These are phyloP conservation scores for Apodospora peruviana DNA, from an alignment of 495 filamentous ascomycete species.

Conservation along the genomic window DNA sequence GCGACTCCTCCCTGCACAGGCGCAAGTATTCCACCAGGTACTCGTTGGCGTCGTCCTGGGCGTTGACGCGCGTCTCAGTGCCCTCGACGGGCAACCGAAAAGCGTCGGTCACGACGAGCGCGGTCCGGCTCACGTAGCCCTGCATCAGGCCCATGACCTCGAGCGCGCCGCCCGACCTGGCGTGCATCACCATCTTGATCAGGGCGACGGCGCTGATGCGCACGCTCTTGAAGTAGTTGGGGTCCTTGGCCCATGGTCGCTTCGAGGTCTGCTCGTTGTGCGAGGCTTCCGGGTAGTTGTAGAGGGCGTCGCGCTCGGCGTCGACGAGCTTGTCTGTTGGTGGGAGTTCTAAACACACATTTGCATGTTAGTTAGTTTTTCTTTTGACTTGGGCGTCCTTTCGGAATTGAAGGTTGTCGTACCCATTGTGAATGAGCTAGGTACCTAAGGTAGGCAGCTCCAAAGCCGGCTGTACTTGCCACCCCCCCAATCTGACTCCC, in stretches of 20 bases:
- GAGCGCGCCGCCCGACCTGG: slow-evolving; percentile 80
- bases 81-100: slow-evolving; percentile 94
- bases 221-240: slow-evolving; percentile 85
- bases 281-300: slow-evolving; percentile 64
- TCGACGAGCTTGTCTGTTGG: slow-evolving; percentile 61
- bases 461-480: too few relatives aligned
- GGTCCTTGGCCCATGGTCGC: slow-evolving; percentile 79
- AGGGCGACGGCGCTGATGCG: slow-evolving; percentile 91
- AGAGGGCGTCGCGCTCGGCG: slow-evolving; percentile 82
- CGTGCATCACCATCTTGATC: slow-evolving; percentile 99
- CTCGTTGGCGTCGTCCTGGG: slow-evolving; percentile 89
- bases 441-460: too few relatives aligned
- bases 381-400: not conserved
- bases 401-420: too few relatives aligned
- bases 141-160: slow-evolving; percentile 99
- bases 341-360: slow-evolving; percentile 56
- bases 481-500: too few relatives aligned
- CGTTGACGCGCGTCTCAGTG: slow-evolving; percentile 96
- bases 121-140: slow-evolving; percentile 77
- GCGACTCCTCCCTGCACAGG: slow-evolving; percentile 66
- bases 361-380: not conserved
- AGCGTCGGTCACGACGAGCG: slow-evolving; percentile 90
- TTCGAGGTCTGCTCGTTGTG: slow-evolving; percentile 54
- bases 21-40: slow-evolving; percentile 87
- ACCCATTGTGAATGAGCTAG: too few relatives aligned